Evolutionary conservation across 495 filamentous ascomycete genomes (phyloP), one percentile per base, ranked within the genome.

Genomic region (Bacidia gigantensis): DNA sequence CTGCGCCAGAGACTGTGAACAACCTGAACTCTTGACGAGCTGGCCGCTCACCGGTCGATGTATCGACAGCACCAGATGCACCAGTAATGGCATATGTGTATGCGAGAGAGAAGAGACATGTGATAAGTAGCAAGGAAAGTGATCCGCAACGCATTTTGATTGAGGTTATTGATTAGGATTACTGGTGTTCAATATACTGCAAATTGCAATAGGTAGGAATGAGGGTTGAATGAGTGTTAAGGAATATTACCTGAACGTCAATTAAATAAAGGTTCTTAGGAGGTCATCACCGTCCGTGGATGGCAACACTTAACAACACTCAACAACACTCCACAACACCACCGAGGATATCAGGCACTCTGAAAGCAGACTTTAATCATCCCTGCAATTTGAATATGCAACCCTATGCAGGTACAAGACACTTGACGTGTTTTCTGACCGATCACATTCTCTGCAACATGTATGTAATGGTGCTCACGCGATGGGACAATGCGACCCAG

Each of bases 1-100:
- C 49, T 26, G 64, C 48, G 20, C 64, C 62, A 21, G 62, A 57
- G 3, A 52, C 49, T 18, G 60, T 49, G 22, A 66, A 51, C 3
- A 44, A 51, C 21, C 50, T 53, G 35, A 66, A 46, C 11, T 66
- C 60, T 40, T 52, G 53, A 10, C 64, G 60, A 18, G 54, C 50
- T 18, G 62, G 62, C 14, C 60, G 51, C 53, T 59, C 26, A 17
- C 58, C 56, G 17, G 60, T 62, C 2, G 43, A 20, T 14, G 25
- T 17, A 48, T 64, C 58, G 26, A 66, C 53, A 25, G 56, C 60
- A 32, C 38, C 56, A 9, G 35, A 20, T 12, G 57, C n/a, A 40
- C 63, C 60, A 38, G 48, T 61, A 29, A 64, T 59, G 24, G 54
- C 56, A 26, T 47, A 47, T 7, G 44, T 22, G 17, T 0, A n/a